These are phyloP conservation scores for Angomonas ambiguus DNA, from an alignment of 208 protist genomes.

Conservation along the genomic window DNA sequence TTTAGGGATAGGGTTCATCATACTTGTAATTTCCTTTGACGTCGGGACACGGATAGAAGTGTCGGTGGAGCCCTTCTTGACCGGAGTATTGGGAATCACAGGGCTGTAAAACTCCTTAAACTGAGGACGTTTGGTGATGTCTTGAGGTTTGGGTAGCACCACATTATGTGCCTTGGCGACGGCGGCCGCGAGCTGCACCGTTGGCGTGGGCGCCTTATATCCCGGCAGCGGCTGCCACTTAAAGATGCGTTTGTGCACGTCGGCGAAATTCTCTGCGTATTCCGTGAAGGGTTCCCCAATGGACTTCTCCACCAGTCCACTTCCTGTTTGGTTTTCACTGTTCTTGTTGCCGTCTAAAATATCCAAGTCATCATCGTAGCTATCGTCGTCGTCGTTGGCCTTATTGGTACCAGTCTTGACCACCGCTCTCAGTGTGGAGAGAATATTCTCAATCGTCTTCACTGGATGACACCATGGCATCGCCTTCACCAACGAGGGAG, in stretches of 20 bases:
- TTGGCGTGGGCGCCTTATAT: neutral
- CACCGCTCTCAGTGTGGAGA: constrained; percentile 12
- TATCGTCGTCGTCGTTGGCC: neutral
- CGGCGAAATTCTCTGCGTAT: constrained; percentile 19
- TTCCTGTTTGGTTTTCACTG: neutral
- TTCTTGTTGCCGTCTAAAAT: neutral
- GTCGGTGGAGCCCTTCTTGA: constrained; percentile 1
- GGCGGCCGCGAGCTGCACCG: constrained; percentile 18
- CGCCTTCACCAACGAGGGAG: constrained; percentile 19
- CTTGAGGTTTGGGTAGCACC: constrained; percentile 11
- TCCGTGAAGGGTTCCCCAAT: constrained; percentile 1
- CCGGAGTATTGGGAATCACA: neutral
- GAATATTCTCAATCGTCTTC: constrained; percentile 3
- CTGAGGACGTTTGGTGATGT: constrained; percentile 16
- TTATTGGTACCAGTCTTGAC: neutral
- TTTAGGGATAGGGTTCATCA: constrained; percentile 3
- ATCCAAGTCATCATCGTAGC: constrained; percentile 9
- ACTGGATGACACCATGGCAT: constrained; percentile 19
- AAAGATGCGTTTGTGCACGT: constrained; percentile 17
- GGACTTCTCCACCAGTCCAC: neutral
- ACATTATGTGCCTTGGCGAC: constrained; percentile 16
- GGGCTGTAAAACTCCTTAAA: constrained; percentile 30
- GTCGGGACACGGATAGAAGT: neutral
- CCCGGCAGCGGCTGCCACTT: constrained; percentile 31
- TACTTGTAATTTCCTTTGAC: neutral